Evolutionary conservation across 345 rosid species (phyloP), one percentile per base, ranked within the genome.

Genomic region (Salix brachista): DNA sequence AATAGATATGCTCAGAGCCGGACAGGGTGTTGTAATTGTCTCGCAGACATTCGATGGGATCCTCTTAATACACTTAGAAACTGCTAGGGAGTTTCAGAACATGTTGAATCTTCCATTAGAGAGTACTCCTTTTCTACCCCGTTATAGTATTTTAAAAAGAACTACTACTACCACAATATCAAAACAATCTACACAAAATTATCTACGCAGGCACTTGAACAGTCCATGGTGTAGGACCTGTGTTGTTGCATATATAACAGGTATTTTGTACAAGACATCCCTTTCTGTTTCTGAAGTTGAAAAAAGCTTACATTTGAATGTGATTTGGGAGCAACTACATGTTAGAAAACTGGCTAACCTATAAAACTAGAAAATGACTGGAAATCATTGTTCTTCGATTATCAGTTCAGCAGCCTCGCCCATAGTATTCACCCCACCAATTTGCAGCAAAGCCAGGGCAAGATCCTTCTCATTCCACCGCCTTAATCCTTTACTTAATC

Each of bases 401-500:
- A 96, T 90, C 71, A 96, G 87, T 78, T 91, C 91, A 7, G 91
- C 91, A 48, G 99, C 95, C 3, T 89, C 84, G 30, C 91, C 86
- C 85, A 89, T 83, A 3, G 95, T 84, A 54, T 84, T 80, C 19
- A 89, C 39, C 69, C 98, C 98, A 0, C 98, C 96, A 21, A 78
- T 84, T 70, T 87, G 90, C n/a, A 96, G 86, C 79, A 96, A 81
- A 23, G 92, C 89, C 28, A 92, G 82, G 3, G 99, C 97, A 78
- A 96, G 83, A 68, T 91, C 99, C 78, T 85, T 91, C 86, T 93
- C 98, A 34, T 92, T 88, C 94, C 94, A 91, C 71, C 82, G 92
- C 84, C 90, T 87, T 80, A 96, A 82, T 32, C 97, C 91, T 65
- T 85, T 89, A 84, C 99, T 91, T 81, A 93, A 83, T 83, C 96